Evolutionary conservation across 2,329 filamentous ascomycete genomes (phyloP).

Genomic region (Calonectria ilicicola): DNA sequence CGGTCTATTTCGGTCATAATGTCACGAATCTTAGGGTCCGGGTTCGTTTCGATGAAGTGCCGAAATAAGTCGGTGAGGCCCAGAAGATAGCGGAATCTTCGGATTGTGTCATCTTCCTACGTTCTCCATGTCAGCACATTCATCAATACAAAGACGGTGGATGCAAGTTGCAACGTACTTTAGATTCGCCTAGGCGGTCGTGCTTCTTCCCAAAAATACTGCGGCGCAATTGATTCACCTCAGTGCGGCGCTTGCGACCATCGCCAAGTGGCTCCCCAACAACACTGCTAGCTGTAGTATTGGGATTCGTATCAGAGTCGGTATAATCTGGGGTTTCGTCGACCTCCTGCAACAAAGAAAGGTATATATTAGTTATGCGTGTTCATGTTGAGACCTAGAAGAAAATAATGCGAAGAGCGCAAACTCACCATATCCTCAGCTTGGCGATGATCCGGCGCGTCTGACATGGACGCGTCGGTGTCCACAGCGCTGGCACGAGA

Average conservation of each 20-base stretch:
- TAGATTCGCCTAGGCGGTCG: constrained; percentile 89
- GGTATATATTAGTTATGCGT: constrained; percentile 24
- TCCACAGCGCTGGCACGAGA: constrained; percentile 66
- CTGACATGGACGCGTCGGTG: constrained; percentile 73
- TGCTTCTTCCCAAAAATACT: constrained; percentile 97
- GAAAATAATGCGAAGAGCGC: background rate
- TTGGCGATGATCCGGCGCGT: constrained; percentile 62
- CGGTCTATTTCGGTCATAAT: constrained; percentile 96
- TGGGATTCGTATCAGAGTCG: constrained; percentile 75
- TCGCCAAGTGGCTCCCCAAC: constrained; percentile 80
- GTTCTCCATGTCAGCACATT: constrained; percentile 16
- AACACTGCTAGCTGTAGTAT: constrained; percentile 85
- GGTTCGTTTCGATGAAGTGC: constrained; percentile 98
- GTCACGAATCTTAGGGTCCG: constrained; percentile 92
- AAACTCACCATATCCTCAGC: constrained; percentile 63
- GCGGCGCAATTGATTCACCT: constrained; percentile 89
- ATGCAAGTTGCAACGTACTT: constrained; percentile 66
- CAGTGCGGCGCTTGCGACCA: constrained; percentile 86
- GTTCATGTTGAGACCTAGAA: background rate
- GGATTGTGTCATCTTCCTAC: constrained; percentile 93
- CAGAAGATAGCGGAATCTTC: constrained; percentile 93
- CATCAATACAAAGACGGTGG: constrained; percentile 13
- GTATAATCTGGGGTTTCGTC: constrained; percentile 76
- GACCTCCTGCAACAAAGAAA: constrained; percentile 59
- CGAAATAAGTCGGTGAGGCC: constrained; percentile 97